Percentiles rank a stretch among this genome's conserved stretches.
These are phyloP conservation scores for Aspergillus felis DNA, from an alignment of 2,329 filamentous ascomycete genomes.

Conservation along the genomic window DNA sequence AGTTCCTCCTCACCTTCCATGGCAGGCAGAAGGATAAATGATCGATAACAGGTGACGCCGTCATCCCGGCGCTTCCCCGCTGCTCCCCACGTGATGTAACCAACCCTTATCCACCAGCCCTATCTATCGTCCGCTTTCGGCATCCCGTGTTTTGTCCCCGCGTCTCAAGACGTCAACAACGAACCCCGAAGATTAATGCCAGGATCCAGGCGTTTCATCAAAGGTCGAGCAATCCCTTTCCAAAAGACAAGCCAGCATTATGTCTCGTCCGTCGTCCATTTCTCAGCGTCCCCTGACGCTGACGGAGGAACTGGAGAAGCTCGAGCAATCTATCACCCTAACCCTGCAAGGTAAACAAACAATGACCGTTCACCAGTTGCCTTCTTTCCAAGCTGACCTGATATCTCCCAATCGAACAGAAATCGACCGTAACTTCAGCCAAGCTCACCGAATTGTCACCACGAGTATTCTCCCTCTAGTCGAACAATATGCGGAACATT, in stretches of 20 bases:
- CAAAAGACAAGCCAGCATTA: conserved; percentile 19
- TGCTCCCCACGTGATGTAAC: conserved; percentile 26
- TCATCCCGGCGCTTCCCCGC: conserved; percentile 12
- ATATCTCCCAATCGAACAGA: conserved; percentile 51
- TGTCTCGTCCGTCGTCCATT: conserved; percentile 49
- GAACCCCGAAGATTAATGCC: not conserved
- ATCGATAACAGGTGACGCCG: conserved; percentile 9
- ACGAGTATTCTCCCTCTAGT: conserved; percentile 88
- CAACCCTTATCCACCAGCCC: conserved; percentile 33
- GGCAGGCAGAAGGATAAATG: conserved; percentile 6
- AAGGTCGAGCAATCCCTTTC: not conserved
- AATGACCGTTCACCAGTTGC: conserved; percentile 8
- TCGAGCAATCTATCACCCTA: conserved; percentile 95
- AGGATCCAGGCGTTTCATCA: not conserved
- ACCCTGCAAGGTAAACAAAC: conserved; percentile 73
- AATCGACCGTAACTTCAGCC: conserved; percentile 98
- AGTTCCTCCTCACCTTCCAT: conserved; percentile 1
- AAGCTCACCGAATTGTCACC: conserved; percentile 92
- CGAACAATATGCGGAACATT: conserved; percentile 92
- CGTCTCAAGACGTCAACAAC: conserved; percentile 19
- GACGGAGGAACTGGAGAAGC: conserved; percentile 90
- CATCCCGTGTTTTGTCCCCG: conserved; percentile 24
- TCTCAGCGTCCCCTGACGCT: conserved; percentile 64
- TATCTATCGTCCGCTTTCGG: conserved; percentile 29
- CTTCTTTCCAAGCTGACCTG: conserved; percentile 13